Percentiles rank a stretch among this genome's conserved stretches.
Evolutionary conservation across 805 yeast species (phyloP).

Genomic region (Candida sithepensis): DNA sequence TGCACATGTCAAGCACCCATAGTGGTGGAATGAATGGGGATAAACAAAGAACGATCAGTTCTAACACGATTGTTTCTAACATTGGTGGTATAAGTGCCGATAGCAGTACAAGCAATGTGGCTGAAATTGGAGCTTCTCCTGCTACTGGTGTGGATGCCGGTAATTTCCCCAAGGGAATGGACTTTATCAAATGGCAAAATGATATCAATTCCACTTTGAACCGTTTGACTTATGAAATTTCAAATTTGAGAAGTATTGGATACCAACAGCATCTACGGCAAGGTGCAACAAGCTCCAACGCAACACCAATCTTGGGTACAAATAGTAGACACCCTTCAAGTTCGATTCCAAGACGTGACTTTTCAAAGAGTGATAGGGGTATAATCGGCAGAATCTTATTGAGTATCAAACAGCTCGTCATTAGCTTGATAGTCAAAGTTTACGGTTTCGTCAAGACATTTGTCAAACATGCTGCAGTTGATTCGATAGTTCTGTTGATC

Average conservation of each 20-base stretch:
- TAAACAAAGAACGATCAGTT: constrained; percentile 16
- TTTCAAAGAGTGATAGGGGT: neutral
- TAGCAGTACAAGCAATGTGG: constrained; percentile 10
- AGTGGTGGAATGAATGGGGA: neutral
- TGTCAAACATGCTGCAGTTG: constrained; percentile 21
- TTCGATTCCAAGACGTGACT: neutral
- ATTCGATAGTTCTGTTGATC: constrained; percentile 17
- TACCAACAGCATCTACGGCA: constrained; percentile 12
- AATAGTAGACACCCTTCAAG: neutral
- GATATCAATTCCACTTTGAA: constrained; percentile 47
- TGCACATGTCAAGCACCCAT: neutral
- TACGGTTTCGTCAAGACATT: constrained; percentile 9
- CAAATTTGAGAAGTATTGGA: constrained; percentile 17
- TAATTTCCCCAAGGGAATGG: constrained; percentile 27
- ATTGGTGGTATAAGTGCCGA: constrained; percentile 9
- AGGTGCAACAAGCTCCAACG: neutral
- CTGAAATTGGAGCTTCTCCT: constrained; percentile 2
- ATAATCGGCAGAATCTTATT: neutral
- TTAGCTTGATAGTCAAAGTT: constrained; percentile 6
- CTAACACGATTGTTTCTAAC: constrained; percentile 17
- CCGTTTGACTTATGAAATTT: constrained; percentile 40
- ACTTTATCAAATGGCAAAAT: constrained; percentile 50
- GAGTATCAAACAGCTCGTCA: constrained; percentile 7
- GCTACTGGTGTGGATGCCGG: constrained; percentile 4
- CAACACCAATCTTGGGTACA: neutral